These are phyloP conservation scores for Chenopodium suecicum DNA, from an alignment of 148 eudicot genomes.

Conservation along the genomic window DNA sequence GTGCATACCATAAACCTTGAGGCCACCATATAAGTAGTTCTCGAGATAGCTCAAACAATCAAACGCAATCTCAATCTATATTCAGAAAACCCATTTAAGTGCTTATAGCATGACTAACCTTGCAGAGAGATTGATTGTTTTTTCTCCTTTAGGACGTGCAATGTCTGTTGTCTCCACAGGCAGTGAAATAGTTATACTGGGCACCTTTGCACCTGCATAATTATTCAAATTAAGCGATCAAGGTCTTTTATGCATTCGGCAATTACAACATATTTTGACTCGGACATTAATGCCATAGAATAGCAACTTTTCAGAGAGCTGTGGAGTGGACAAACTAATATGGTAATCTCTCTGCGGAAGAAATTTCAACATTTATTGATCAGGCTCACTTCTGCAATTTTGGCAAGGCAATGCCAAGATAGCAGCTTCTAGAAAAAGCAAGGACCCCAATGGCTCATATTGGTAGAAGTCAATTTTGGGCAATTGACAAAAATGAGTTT, in stretches of 20 bases:
- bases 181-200: constrained; percentile 58
- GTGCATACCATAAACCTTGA: not conserved
- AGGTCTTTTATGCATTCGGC: constrained; percentile 2
- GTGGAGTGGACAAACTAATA: not conserved
- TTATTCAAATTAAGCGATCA: constrained; percentile 2
- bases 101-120: constrained; percentile 49
- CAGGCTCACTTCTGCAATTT: not conserved
- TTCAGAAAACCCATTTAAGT: not conserved
- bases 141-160: constrained; percentile 52
- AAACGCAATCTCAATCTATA: not conserved
- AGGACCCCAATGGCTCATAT: not conserved
- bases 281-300: not conserved
- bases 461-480: not conserved
- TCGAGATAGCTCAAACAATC: constrained; percentile 1
- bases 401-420: not conserved
- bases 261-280: not conserved
- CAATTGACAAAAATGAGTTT: not conserved
- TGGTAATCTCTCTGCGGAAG: not conserved
- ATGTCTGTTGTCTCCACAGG: constrained; percentile 61
- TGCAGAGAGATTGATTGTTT: constrained; percentile 61
- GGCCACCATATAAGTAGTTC: not conserved
- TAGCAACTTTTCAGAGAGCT: not conserved
- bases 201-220: constrained; percentile 75
- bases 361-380: not conserved
- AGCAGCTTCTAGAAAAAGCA: not conserved